Evolutionary conservation across 257 asterid genomes (phyloP), one percentile per base, ranked within the genome.

Genomic region (Coffea canephora): DNA sequence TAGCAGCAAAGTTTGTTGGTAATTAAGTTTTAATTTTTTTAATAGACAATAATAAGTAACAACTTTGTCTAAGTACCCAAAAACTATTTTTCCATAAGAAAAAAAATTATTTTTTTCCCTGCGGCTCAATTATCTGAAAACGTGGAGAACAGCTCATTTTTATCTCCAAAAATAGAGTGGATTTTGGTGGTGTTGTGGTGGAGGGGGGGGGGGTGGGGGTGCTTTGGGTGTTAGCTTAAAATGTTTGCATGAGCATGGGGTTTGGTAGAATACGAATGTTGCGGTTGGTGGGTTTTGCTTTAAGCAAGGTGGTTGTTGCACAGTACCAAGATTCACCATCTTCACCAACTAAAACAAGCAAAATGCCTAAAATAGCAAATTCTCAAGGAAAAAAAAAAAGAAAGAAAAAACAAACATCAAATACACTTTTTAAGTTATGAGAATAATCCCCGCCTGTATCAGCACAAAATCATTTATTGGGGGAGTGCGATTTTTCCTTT

Each of bases 191-290:
- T 31, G 34, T 31, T 31, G 34, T 31, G 31, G 31, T 31, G 34
- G 1, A 1, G 34, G 34, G 34, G 34, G 34, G 1, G 34, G 27
- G 34, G 34, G 34, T 1, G 34, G 34, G 1, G 34, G 34, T 31
- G 34, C 1, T 31, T 31, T 31, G 36, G 61, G 67, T 64, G 50
- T 18, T 34, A 74, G 78, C 18, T 74, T 31, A 31, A 36, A 21
- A 25, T 55, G 31, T 25, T 25, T 16, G 62, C 77, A 64, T 36
- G 12, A 2, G 71, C 71, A 13, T n/a, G 43, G 79, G 14, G 71
- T 18, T 75, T 75, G 79, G 79, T 75, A 75, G 79, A 61, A 25
- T 5, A 74, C 4, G 23, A 12, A 13, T 55, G 39, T 18, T 65
- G 41, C 43, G 45, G 54, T 59, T 75, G 79, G 79, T 75, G 71